Evolutionary conservation across 2,329 filamentous ascomycete genomes (phyloP), one percentile per base, ranked within the genome.

Genomic region (Trichoderma pleuroti): DNA sequence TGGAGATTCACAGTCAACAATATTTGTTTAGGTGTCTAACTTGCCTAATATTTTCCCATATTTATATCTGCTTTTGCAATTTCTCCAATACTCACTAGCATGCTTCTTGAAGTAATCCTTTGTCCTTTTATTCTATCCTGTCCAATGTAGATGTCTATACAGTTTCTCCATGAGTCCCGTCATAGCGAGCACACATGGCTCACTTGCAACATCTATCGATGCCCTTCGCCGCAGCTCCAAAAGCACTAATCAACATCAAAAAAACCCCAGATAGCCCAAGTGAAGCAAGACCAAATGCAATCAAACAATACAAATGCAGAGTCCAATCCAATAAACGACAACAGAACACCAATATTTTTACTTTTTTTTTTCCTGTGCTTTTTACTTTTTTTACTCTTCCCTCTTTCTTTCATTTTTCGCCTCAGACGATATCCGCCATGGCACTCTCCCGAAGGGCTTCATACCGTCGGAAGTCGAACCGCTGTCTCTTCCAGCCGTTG

Each of bases 401-500:
- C 18, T 42, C 24, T 2, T 24, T 24, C 12, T 10, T 30, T 12
- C 52, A 30, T 39, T 57, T 39, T 42, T 39, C 16, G 10, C 12
- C n/a, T 30, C 11, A 21, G n/a, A 18, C 21, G 24, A 89, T 78
- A 74, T 89, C 87, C 2, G 84, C 83, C 69, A 89, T 78, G 49
- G 83, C 86, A 64, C 79, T 82, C 74, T 86, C 85, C 16, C 86
- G 80, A 10, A 89, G 79, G 24, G 82, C 81, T 76, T 87, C 84
- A 75, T 90, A 89, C 46, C 85, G 82, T 57, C 80, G 77, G 7
- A 80, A 79, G 72, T 90, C 84, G 73, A 90, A 90, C 26, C 87
- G 83, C 73, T 84, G 84, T 32, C 87, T 80, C 75, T 83, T 83
- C 87, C 87, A 89, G 3, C 86, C 86, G 63, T 75, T 81, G n/a